Base-by-base conservation (phyloP, 306 rosid species). In the Cucurbita moschata region DNA sequence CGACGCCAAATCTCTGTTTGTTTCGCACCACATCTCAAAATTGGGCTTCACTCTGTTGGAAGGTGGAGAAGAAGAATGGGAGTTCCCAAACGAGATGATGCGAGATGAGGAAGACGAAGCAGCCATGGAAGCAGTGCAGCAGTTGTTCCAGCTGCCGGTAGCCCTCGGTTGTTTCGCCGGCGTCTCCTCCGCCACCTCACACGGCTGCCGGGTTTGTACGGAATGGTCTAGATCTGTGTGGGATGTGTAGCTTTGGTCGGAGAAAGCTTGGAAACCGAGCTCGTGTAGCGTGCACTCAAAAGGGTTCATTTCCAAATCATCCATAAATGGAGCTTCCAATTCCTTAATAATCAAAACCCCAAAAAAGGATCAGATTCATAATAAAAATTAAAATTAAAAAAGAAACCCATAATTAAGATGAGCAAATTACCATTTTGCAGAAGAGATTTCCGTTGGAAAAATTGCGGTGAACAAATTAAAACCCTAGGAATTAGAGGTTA, bases 11-110 rank as follows among this genome's bases (percentile, higher is more conserved):
- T 57, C 63, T 9, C 4, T 21, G 0, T 57, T 57, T 10, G 16
- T 16, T 23, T 57, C 63, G 15, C 30, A 57, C 14, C 39, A 15
- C 63, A 23, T 67, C 38, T 39, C 73, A 18, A 44, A 7, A n/a
- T 18, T 23, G 7, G 63, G 63, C 73, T 40, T 67, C 54, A 68
- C 47, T 49, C 13, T 68, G 50, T 67, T 23, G 26, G 75, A 4
- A 18, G 77, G 2, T 9, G 23, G 56, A 30, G 79, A 42, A 30
- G 79, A 42, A 3, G 81, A 39, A 7, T 72, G 80, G 40, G 79
- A 56, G 61, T 86, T 87, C 16, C 79, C 88, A 14, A 92, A 92
- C 15, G 84, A 87, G 68, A 92, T 79, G 82, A 86, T 82, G 13
- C 81, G 89, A 14, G 78, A 73, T 23, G 87, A 83, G 43, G 90